Conservation (phyloP, 441 rosid species). For the Mallotus japonicus region DNA sequence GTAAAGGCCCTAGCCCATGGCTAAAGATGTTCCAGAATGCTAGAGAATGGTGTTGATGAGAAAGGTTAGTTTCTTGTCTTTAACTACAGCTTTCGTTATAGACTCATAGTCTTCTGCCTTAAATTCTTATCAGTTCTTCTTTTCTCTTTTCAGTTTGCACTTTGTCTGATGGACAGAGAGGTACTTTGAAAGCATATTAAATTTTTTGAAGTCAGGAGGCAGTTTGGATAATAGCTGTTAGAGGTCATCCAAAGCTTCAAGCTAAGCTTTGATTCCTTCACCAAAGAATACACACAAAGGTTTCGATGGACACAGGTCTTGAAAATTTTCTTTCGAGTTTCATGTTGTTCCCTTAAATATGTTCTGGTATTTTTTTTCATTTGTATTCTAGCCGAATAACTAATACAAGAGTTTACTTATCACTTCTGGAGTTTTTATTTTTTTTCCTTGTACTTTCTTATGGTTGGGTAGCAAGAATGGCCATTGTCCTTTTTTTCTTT, state of each 20-base stretch:
- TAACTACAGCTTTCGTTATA: background rate
- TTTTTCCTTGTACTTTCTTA: background rate
- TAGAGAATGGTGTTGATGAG: slow-evolving; percentile 79
- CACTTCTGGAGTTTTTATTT: background rate
- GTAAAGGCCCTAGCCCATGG: slow-evolving; percentile 83
- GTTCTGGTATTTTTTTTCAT: background rate
- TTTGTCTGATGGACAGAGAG: background rate
- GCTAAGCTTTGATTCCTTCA: background rate
- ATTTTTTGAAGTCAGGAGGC: slow-evolving; percentile 8
- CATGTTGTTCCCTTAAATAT: slow-evolving; percentile 2
- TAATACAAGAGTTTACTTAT: background rate
- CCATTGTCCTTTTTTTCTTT: background rate
- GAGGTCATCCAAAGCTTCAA: background rate
- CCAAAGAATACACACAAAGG: slow-evolving; percentile 9
- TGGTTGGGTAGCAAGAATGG: background rate
- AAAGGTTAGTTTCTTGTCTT: slow-evolving; percentile 21
- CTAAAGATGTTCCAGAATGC: slow-evolving; percentile 89
- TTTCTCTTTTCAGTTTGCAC: slow-evolving; percentile 3
- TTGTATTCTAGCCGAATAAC: background rate
- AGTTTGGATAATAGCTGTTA: background rate
- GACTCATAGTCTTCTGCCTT: background rate
- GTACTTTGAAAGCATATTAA: background rate
- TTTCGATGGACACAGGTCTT: background rate
- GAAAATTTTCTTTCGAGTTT: background rate
- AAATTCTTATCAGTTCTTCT: background rate